A percentile compares a stretch with the other conserved stretches of the same genome.
These are phyloP conservation scores for Penicillium sp. DNA, from an alignment of 2,329 filamentous ascomycete genomes.

Conservation along the genomic window DNA sequence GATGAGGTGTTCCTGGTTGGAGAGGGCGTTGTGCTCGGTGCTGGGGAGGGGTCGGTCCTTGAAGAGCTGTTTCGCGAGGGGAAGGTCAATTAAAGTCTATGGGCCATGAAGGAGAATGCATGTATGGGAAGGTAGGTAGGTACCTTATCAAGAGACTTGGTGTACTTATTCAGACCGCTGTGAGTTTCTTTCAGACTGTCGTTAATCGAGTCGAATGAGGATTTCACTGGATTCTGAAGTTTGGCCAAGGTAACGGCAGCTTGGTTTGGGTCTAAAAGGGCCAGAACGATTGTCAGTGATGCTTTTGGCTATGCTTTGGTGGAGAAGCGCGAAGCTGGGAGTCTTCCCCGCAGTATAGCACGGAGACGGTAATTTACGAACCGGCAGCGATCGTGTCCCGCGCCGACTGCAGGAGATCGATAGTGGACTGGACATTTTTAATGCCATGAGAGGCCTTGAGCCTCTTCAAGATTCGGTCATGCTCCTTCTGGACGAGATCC, in stretches of 20 bases:
- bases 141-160: conserved; percentile 83
- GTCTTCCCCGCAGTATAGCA: conserved; percentile 1
- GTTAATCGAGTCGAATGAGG: conserved; percentile 78
- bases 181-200: conserved; percentile 82
- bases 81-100: background rate
- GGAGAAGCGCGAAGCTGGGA: background rate
- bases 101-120: background rate
- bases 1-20: conserved; percentile 74
- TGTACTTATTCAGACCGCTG: conserved; percentile 79
- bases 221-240: conserved; percentile 82
- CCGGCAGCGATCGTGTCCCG: conserved; percentile 74
- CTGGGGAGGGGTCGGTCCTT: conserved; percentile 72
- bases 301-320: conserved; percentile 2
- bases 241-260: conserved; percentile 77
- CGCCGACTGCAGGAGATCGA: conserved; percentile 74
- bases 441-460: conserved; percentile 73
- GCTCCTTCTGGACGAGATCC: conserved; percentile 73
- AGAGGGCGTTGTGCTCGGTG: conserved; percentile 79
- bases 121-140: conserved; percentile 13
- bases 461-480: conserved; percentile 71
- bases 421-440: conserved; percentile 79
- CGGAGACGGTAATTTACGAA: conserved; percentile 41
- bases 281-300: conserved; percentile 8
- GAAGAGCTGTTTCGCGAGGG: conserved; percentile 57
- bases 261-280: conserved; percentile 65